Base-by-base conservation (phyloP, 2,329 filamentous ascomycete species). In the Fonsecaea multimorphosa region DNA sequence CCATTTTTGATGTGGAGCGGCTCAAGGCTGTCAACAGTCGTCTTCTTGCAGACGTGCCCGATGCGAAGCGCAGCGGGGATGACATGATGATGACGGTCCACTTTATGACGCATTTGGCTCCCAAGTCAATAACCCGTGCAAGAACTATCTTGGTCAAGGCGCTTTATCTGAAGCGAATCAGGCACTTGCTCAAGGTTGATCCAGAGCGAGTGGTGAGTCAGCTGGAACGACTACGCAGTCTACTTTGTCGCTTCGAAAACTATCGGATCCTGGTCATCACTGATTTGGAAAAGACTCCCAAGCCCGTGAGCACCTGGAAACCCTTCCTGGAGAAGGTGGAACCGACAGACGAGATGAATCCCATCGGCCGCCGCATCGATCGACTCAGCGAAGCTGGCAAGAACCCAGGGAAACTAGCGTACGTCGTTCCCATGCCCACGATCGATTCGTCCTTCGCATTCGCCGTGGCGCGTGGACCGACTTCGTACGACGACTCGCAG, bases 361-460 rank as follows among this genome's bases (percentile, higher is more conserved):
- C 91, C 1, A 89, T 97, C 56, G 87, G 90, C 65, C 86, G 88
- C 70, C 86, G 89, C 8, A 83, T 86, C 58, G 85, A 87, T 44
- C 84, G 92, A n/a, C 87, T 97, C 61, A 96, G 87, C 69, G 82
- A 87, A 0, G 87, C 91, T 61, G 95, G 93, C 16, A 84, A 85
- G 60, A 87, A 86, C 6, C 91, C 93, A 0, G 95, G 95, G 14
- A 86, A 87, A 4, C 84, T 91, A 38, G 87, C 89, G 34, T 90
- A 92, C 71, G 86, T 99, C 61, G 86, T 98, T 24, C 93, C 95
- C 16, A 95, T 99, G 88, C 87, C 92, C 0, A 91, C 93, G 0
- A 90, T 97, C 58, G 95, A 99, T 79, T 96, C 91, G 51, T 97
- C 93, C 1, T 98, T 92, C 79, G 90, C 89, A 27, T 86, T 93